Base-by-base conservation (phyloP, 1,284 basidiomycete genomes). In the Singerocomus rubriflavus region DNA sequence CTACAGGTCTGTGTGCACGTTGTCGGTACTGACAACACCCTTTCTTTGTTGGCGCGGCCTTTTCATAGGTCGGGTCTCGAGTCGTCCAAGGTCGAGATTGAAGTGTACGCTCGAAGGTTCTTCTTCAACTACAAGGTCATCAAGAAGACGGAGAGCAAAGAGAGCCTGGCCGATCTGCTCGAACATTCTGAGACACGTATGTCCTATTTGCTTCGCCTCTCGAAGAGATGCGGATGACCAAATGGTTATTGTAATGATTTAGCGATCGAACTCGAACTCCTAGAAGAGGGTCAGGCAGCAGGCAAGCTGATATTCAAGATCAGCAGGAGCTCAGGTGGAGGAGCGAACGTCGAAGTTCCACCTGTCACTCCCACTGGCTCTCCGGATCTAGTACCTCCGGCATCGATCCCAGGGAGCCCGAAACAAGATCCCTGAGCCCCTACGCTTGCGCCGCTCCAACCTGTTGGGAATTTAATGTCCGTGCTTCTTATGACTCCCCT, bases 71-170 rank as follows among this genome's bases (percentile, higher is more conserved):
- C 67, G 11, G 62, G 66, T 7, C 40, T 68, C 13, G 64, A 64
- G 51, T 65, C 67, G 32, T 67, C 64, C 53, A 65, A 53, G 41
- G 53, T 65, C 14, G 67, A 69, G 43, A 65, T 65, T 21, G 67
- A 69, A 40, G 67, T 69, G 12, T 69, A 60, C 8, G 64, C 64
- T 3, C 57, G 64, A 12, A 42, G 63, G 1, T 65, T 69, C 29
- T 67, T 68, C 46, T 65, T 65, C n/a, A 68, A 35, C 41, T 69
- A 67, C 56, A 65, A 69, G 27, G 11, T 68, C 52, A 65, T 65
- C 48, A 65, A 65, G 49, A 69, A 65, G 53, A 65, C 64, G 31
- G 64, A 65, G 48, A 68, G 58, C 39, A 69, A 62, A 35, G 65
- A 68, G 49, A 68, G 62, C 27, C 46, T 69, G 2, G 64, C 62